Base-by-base conservation (phyloP, 768 basidiomycete species). In the Suillus variegatus region DNA sequence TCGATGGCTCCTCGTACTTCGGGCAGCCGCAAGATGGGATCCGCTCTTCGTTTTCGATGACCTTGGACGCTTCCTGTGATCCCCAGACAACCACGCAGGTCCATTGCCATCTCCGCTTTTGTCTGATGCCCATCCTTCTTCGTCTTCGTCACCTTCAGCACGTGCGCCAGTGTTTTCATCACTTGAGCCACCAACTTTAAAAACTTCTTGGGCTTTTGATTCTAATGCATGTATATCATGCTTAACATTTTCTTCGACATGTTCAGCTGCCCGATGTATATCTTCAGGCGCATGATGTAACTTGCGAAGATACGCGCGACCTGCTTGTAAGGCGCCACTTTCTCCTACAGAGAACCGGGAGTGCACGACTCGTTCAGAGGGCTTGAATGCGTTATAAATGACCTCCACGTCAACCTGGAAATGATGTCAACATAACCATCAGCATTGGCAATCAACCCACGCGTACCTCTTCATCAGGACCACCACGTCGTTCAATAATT, bases 41-140 rank as follows among this genome's bases (percentile, higher is more conserved):
- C 40, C 35, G 16, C 60, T 47, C 36, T 69, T 75, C 62, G 46
- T 58, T 67, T 68, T 74, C 71, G 32, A 68, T 32, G 71, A 69
- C 61, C 71, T 75, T 46, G 70, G 62, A 41, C 75, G 78, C 55
- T 67, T 72, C 63, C 68, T 73, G 41, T 69, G 66, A 60, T 64
- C 60, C 20, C 28, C 25, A 36, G 66, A 68, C 35, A 68, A 64
- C 43, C 62, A 40, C 7, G 65, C 60, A 40, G 66, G 58, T 3
- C 65, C 62, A 35, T 69, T 67, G 28, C 68, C 74, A 28, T 73
- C 71, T 51, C 71, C 76, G 64, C 81, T 83, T 28, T 72, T 77
- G 57, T 92, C 90, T 7, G 88, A 90, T 20, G 82, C 81, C 89
- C 88, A 90, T 2, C 81, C 87, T 65, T 85, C 89, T 1, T 89